Conservation (phyloP, 129 eudicot species). For the Gnaphalium uliginosum region DNA sequence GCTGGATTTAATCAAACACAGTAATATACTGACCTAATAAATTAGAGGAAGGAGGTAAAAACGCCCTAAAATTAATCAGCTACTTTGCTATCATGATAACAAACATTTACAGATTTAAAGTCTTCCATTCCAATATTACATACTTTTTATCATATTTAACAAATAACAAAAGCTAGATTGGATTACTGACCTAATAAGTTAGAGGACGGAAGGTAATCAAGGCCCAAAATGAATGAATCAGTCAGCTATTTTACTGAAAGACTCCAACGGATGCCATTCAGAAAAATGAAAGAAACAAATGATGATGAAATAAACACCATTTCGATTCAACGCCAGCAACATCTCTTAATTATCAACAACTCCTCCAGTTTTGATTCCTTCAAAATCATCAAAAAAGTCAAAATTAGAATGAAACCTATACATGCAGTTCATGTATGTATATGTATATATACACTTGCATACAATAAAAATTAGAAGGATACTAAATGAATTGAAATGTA, state of each 20-base stretch:
- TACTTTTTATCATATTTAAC: too few relatives aligned
- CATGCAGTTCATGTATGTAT: not conserved
- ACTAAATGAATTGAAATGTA: too few relatives aligned
- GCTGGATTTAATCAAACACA: too few relatives aligned
- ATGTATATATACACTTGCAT: too few relatives aligned
- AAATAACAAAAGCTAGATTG: constrained; percentile 7
- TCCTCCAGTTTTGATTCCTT: constrained; percentile 33
- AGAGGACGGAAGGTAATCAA: constrained; percentile 37
- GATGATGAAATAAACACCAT: constrained; percentile 47
- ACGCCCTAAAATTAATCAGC: too few relatives aligned
- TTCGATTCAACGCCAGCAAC: constrained; percentile 50
- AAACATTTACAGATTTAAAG: too few relatives aligned
- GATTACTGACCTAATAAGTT: constrained; percentile 27
- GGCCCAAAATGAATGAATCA: constrained; percentile 10
- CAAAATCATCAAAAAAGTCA: not conserved
- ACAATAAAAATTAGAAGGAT: too few relatives aligned
- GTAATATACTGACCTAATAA: too few relatives aligned
- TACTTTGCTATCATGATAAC: too few relatives aligned
- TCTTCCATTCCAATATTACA: too few relatives aligned
- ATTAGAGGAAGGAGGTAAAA: too few relatives aligned
- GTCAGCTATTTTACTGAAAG: constrained; percentile 33
- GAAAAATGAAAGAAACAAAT: constrained; percentile 64
- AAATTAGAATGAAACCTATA: not conserved
- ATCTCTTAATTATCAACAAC: constrained; percentile 32
- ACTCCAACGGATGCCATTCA: constrained; percentile 88